phyloP scores from a whole-genome alignment of 2,329 filamentous ascomycete genomes.

The Stachybotrys chlorohalonatus region DNA sequence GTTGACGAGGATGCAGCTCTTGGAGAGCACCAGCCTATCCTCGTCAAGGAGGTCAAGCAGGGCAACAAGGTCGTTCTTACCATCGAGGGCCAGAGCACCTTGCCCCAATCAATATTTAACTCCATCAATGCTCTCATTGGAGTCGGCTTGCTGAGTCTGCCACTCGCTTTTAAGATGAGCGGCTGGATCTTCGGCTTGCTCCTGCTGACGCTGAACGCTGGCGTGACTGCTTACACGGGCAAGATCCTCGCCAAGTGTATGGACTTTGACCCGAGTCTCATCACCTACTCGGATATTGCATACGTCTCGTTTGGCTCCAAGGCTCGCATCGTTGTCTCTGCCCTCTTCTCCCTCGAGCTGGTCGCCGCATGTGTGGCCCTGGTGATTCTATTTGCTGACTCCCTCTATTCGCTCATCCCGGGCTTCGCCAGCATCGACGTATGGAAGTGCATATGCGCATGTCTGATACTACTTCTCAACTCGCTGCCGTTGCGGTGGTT shows the following conservation, averaged over 20 bases:
- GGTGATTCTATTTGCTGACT: slow-evolving; percentile 89
- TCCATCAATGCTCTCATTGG: slow-evolving; percentile 90
- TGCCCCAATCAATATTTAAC: slow-evolving; percentile 94
- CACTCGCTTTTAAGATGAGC: slow-evolving; percentile 76
- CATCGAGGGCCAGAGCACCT: slow-evolving; percentile 86
- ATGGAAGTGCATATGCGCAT: slow-evolving; percentile 81
- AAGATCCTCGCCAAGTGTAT: slow-evolving; percentile 80
- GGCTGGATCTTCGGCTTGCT: slow-evolving; percentile 79
- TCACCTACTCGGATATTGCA: slow-evolving; percentile 90
- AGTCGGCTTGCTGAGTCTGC: slow-evolving; percentile 80
- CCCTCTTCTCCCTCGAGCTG: slow-evolving; percentile 82
- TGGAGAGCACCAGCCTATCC: slow-evolving; percentile 60
- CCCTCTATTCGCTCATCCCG: slow-evolving; percentile 69
- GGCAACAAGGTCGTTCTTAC: slow-evolving; percentile 78
- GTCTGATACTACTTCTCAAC: slow-evolving; percentile 71
- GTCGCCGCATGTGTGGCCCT: slow-evolving; percentile 83
- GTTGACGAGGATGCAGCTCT: slow-evolving; percentile 28
- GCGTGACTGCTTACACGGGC: slow-evolving; percentile 77
- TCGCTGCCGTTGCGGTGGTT: slow-evolving; percentile 77
- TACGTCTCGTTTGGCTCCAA: slow-evolving; percentile 81
- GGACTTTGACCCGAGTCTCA: slow-evolving; percentile 73
- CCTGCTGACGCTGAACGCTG: slow-evolving; percentile 65
- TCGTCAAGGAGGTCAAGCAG: slow-evolving; percentile 85
- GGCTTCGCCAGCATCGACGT: slow-evolving; percentile 52
- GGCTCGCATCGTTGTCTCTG: slow-evolving; percentile 71